These are phyloP conservation scores for Aspergillus uvarum DNA, from an alignment of 2,329 filamentous ascomycete genomes.

Conservation along the genomic window DNA sequence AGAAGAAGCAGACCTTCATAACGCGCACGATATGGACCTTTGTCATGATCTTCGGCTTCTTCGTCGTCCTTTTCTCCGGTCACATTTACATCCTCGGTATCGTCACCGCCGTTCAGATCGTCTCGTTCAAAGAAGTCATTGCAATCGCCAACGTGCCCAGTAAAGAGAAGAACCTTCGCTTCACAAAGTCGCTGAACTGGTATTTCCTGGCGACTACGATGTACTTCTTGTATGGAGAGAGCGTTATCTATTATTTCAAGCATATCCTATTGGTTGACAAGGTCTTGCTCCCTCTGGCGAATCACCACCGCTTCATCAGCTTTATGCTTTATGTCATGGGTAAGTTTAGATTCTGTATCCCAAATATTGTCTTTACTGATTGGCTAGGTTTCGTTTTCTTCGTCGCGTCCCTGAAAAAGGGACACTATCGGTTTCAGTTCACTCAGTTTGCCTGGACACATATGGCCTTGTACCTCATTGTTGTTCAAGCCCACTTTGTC, in stretches of 20 bases:
- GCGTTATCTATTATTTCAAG: slow-evolving; percentile 99
- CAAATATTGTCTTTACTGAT: slow-evolving; percentile 12
- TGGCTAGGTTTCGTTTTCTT: slow-evolving; percentile 91
- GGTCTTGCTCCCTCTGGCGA: slow-evolving; percentile 87
- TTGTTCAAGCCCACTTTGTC: slow-evolving; percentile 96
- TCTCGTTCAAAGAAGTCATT: slow-evolving; percentile 99
- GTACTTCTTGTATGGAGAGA: slow-evolving; percentile 99
- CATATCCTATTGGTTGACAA: slow-evolving; percentile 95
- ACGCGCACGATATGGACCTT: slow-evolving; percentile 97
- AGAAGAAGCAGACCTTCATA: slow-evolving; percentile 98
- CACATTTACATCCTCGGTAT: slow-evolving; percentile 96
- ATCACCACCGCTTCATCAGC: slow-evolving; percentile 97
- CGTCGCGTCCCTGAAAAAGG: slow-evolving; percentile 88
- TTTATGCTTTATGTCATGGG: slow-evolving; percentile 97
- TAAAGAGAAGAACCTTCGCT: slow-evolving; percentile 82
- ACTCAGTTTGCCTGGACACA: slow-evolving; percentile 99
- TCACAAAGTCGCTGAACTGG: slow-evolving; percentile 97
- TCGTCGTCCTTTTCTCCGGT: slow-evolving; percentile 86
- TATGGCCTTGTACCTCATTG: slow-evolving; percentile 97
- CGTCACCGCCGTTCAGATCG: slow-evolving; percentile 89
- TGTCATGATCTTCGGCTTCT: slow-evolving; percentile 94
- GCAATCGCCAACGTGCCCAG: slow-evolving; percentile 94
- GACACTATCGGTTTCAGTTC: slow-evolving; percentile 97
- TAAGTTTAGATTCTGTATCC: slow-evolving; percentile 46
- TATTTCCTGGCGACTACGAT: slow-evolving; percentile 98